phyloP scores from a whole-genome alignment of 345 rosid species.

The Leavenworthia alabamica region DNA sequence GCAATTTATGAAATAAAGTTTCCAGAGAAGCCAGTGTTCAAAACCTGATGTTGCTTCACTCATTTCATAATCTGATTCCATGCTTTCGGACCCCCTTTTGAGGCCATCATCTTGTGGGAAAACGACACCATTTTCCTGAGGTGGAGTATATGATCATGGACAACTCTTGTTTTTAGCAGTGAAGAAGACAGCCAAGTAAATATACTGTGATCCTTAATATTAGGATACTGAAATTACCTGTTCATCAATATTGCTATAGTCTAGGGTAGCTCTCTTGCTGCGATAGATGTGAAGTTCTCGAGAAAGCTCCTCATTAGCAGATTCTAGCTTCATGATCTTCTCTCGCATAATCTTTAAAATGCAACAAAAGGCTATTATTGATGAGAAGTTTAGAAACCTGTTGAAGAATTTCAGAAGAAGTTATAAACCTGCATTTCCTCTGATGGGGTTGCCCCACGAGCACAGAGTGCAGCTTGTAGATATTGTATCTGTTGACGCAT shows the following conservation, averaged over 20 bases:
- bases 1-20: not conserved
- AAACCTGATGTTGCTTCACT: conserved; percentile 47
- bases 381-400: not conserved
- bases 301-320: conserved; percentile 59
- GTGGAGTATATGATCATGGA: conserved; percentile 8
- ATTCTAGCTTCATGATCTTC: conserved; percentile 61
- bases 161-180: conserved; percentile 8
- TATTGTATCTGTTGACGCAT: conserved; percentile 62
- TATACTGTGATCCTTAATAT: not conserved
- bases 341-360: conserved; percentile 50
- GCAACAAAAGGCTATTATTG: not conserved
- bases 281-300: conserved; percentile 65
- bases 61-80: conserved; percentile 71
- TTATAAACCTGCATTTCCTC: conserved; percentile 51
- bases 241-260: conserved; percentile 44
- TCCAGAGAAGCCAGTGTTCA: not conserved
- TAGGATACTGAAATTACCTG: conserved; percentile 33
- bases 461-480: conserved; percentile 62
- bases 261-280: conserved; percentile 46
- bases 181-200: not conserved
- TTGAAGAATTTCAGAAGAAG: conserved; percentile 5
- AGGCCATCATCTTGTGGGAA: conserved; percentile 38
- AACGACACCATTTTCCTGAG: conserved; percentile 33
- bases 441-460: conserved; percentile 45
- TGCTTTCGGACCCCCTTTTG: conserved; percentile 46